Evolutionary conservation across 306 rosid genomes (phyloP).

Genomic region (Quercus robur): DNA sequence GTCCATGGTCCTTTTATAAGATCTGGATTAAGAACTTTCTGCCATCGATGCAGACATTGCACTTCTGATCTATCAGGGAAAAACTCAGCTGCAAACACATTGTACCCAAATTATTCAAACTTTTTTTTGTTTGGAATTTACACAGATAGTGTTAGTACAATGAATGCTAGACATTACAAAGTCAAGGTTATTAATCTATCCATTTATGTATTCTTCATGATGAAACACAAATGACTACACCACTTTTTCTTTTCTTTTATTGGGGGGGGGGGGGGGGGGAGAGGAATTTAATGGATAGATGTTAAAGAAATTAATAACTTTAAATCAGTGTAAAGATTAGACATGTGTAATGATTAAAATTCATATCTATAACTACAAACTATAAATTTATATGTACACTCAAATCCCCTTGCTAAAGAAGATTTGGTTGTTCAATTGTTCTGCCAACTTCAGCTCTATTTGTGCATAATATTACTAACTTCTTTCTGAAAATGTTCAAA

Average conservation of each 20-base stretch:
- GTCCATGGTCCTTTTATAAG: conserved; percentile 99
- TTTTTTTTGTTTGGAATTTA: conserved; percentile 12
- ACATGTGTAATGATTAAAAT: background rate
- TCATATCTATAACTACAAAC: background rate
- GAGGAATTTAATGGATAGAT: too few species aligned
- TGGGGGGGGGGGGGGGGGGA: background rate
- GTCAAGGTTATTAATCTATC: background rate
- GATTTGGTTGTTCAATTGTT: background rate
- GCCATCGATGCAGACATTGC: conserved; percentile 99
- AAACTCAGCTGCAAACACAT: conserved; percentile 72
- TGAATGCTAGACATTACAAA: background rate
- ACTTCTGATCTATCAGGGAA: conserved; percentile 95
- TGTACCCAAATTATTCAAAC: conserved; percentile 27
- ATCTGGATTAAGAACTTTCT: conserved; percentile 97
- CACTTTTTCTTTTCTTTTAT: background rate
- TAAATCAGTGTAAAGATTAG: background rate
- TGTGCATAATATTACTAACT: background rate
- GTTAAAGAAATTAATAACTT: background rate
- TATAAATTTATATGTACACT: background rate
- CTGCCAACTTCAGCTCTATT: background rate
- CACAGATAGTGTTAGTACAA: conserved; percentile 6
- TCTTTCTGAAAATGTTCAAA: background rate
- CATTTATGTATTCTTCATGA: background rate
- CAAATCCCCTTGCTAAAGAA: background rate
- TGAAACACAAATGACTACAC: background rate